phyloP scores from a whole-genome alignment of 2,329 filamentous ascomycete genomes.

The Parastagonospora avenae region DNA sequence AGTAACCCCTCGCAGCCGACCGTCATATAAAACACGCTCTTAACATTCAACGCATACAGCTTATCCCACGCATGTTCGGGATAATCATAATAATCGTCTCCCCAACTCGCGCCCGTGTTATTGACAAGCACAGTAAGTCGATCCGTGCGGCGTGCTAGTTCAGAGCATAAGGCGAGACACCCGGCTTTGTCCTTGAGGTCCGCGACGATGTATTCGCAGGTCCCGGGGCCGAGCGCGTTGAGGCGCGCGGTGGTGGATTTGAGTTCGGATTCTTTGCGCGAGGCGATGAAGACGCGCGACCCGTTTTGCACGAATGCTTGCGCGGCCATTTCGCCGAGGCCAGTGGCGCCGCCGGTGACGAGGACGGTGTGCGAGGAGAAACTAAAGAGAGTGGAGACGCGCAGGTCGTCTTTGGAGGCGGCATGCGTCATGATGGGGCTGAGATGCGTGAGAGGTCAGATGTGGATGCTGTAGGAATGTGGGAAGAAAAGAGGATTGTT shows the following conservation, averaged over 20 bases:
- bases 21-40: slow-evolving; percentile 57
- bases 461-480: neutral
- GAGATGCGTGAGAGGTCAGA: too few relatives aligned
- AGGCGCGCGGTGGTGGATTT: slow-evolving; percentile 54
- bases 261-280: slow-evolving; percentile 57
- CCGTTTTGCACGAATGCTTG: slow-evolving; percentile 60
- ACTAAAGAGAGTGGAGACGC: slow-evolving; percentile 41
- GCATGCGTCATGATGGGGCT: slow-evolving; percentile 37
- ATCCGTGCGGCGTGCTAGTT: slow-evolving; percentile 52
- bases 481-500: neutral
- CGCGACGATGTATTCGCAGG: slow-evolving; percentile 57
- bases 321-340: slow-evolving; percentile 61
- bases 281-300: slow-evolving; percentile 60
- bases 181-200: slow-evolving; percentile 60
- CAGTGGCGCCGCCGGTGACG: slow-evolving; percentile 58
- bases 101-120: slow-evolving; percentile 61
- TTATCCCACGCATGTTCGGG: slow-evolving; percentile 64
- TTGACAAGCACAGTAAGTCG: slow-evolving; percentile 57
- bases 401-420: slow-evolving; percentile 39
- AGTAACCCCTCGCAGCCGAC: slow-evolving; percentile 55
- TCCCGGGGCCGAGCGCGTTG: slow-evolving; percentile 58
- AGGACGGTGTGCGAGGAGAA: slow-evolving; percentile 51
- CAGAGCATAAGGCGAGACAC: slow-evolving; percentile 54
- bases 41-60: slow-evolving; percentile 60
- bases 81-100: slow-evolving; percentile 63